phyloP scores from a whole-genome alignment of 352 stramenopile genomes.

The Detonula confervacea region DNA sequence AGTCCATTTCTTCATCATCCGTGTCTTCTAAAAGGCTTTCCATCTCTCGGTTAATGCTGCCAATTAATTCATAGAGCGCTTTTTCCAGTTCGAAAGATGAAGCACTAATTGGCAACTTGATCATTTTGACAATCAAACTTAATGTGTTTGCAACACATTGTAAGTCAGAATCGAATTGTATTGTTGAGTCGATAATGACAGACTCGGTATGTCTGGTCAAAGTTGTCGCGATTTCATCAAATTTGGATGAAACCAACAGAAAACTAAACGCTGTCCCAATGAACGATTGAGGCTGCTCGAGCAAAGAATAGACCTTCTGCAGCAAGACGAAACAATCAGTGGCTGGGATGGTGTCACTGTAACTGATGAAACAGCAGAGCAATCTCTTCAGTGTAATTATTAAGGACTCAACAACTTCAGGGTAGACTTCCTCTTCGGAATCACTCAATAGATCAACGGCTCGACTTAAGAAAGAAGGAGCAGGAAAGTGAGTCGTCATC shows the following conservation, averaged over 20 bases:
- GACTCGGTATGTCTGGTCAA: neutral
- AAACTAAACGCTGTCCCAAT: conserved; percentile 29
- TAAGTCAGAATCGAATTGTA: neutral
- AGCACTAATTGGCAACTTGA: too few relatives aligned
- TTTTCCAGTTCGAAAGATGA: neutral
- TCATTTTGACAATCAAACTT: too few relatives aligned
- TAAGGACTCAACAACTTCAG: conserved; percentile 35
- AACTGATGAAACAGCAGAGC: too few relatives aligned
- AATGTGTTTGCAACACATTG: too few relatives aligned
- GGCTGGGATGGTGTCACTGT: conserved; percentile 28
- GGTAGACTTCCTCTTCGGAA: conserved; percentile 13
- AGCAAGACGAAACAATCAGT: conserved; percentile 31
- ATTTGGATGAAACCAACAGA: conserved; percentile 39
- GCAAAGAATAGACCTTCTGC: conserved; percentile 32
- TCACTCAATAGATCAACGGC: conserved; percentile 19
- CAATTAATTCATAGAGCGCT: neutral
- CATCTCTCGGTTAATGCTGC: neutral
- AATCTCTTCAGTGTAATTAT: conserved; percentile 34
- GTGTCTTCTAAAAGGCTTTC: conserved; percentile 5
- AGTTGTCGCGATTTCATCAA: conserved; percentile 21
- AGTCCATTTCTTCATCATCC: conserved; percentile 3
- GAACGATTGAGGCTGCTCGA: neutral
- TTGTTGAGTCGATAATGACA: neutral
- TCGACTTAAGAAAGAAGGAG: conserved; percentile 11
- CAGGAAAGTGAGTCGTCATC: neutral